phyloP scores from a whole-genome alignment of 495 filamentous ascomycete species.

The Schizothecium vesticola region DNA sequence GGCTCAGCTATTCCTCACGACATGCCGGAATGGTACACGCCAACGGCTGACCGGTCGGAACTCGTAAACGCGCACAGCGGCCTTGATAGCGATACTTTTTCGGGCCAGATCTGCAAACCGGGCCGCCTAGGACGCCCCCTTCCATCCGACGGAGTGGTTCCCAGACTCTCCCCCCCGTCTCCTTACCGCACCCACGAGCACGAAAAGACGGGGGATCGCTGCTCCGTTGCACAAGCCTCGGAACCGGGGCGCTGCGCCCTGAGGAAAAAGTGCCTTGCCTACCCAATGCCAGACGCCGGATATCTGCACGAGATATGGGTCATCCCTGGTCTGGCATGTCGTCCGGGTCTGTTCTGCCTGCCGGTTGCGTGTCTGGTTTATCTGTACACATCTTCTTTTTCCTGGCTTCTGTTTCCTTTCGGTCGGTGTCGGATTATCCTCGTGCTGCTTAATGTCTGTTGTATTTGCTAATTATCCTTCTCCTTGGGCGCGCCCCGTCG shows the following conservation, averaged over 20 bases:
- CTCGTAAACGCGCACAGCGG: neutral
- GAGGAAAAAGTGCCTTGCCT: neutral
- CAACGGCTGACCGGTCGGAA: neutral
- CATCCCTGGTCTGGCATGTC: neutral
- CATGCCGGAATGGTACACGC: neutral
- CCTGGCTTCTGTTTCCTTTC: neutral
- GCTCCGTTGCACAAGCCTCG: neutral
- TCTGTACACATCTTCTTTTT: neutral
- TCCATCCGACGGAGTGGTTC: neutral
- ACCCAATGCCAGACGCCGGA: neutral
- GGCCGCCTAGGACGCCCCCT: neutral
- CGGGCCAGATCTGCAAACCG: neutral
- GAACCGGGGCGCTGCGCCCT: neutral
- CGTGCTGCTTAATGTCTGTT: neutral
- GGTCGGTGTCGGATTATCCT: neutral
- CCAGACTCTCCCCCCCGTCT: too few species aligned
- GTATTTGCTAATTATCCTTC: neutral
- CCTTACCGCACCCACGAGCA: neutral
- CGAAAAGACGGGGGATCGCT: neutral
- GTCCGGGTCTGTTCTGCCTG: neutral
- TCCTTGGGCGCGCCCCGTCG: neutral
- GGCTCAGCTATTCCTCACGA: neutral
- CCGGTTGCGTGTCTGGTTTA: neutral
- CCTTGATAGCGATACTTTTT: too few species aligned
- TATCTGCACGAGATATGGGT: neutral